Percentiles rank a stretch among this genome's conserved stretches.
These are phyloP conservation scores for Sabuloglossum arenarium DNA, from an alignment of 495 filamentous ascomycete species.

Conservation along the genomic window DNA sequence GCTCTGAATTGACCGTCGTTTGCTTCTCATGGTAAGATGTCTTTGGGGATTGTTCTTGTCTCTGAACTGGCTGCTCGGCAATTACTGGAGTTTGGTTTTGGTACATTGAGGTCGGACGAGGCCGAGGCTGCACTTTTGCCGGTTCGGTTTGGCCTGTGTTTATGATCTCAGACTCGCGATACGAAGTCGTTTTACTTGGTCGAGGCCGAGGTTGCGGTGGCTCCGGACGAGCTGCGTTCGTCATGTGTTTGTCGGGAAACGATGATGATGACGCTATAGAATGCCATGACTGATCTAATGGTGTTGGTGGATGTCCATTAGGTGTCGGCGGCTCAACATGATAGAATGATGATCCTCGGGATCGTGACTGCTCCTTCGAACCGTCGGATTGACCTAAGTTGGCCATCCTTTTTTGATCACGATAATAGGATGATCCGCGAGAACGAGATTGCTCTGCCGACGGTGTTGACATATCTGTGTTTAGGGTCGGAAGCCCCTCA, in stretches of 20 bases:
- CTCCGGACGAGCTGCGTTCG: conserved; percentile 12
- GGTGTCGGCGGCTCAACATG: neutral
- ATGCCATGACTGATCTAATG: neutral
- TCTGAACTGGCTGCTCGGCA: neutral
- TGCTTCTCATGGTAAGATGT: neutral
- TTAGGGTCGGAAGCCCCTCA: neutral
- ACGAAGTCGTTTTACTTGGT: conserved; percentile 6
- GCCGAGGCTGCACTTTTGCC: neutral
- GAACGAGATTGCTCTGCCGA: neutral
- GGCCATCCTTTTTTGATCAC: neutral
- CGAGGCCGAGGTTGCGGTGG: conserved; percentile 23
- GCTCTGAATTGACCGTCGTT: neutral
- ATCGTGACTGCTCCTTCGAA: neutral
- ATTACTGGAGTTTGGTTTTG: neutral
- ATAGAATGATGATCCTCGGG: neutral
- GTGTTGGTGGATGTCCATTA: neutral
- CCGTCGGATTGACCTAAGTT: neutral
- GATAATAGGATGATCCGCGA: neutral
- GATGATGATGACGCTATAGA: neutral
- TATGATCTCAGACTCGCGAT: neutral
- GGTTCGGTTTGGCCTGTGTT: neutral
- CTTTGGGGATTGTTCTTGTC: neutral
- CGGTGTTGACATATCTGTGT: neutral
- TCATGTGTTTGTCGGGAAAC: neutral
- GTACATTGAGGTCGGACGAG: neutral